Conservation (phyloP, 2,329 filamentous ascomycete genomes). For the Colletotrichum higginsianum region DNA sequence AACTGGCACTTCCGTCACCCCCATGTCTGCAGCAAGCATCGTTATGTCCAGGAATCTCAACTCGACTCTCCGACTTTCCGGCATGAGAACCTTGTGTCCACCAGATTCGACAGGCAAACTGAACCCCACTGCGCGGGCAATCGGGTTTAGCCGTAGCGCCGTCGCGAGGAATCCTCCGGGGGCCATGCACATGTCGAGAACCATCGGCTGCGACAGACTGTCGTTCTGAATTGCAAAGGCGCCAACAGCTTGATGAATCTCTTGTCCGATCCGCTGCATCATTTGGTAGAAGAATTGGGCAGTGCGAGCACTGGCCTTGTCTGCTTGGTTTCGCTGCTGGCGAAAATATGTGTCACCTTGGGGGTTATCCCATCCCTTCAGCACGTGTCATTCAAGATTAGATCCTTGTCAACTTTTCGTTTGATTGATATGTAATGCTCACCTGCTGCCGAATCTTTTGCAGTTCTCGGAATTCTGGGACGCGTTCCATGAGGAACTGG, state of each 20-base stretch:
- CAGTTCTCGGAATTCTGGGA: no score
- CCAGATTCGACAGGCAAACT: conserved; percentile 57
- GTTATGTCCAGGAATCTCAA: conserved; percentile 62
- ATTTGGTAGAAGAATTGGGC: conserved; percentile 54
- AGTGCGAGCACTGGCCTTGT: conserved; percentile 48
- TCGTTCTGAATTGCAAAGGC: conserved; percentile 49
- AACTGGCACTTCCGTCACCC: conserved; percentile 48
- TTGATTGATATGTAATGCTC: no score
- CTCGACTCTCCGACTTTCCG: conserved; percentile 34
- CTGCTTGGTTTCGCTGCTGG: conserved; percentile 55
- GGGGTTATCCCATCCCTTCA: conserved; percentile 61
- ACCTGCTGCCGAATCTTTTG: no score
- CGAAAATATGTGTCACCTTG: conserved; percentile 60
- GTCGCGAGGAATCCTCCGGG: conserved; percentile 66
- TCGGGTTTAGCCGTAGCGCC: conserved; percentile 54
- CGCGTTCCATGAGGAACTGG: no score
- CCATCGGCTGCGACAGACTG: conserved; percentile 37
- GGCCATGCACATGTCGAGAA: conserved; percentile 71
- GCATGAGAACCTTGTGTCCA: conserved; percentile 57
- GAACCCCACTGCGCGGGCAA: conserved; percentile 52
- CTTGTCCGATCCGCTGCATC: conserved; percentile 59
- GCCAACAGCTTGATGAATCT: conserved; percentile 55
- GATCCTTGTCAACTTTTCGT: no score
- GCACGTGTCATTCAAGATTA: neutral
- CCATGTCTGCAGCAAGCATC: conserved; percentile 64